These are phyloP conservation scores for Hydnum rufescens DNA, from an alignment of 768 basidiomycete genomes.

Conservation along the genomic window DNA sequence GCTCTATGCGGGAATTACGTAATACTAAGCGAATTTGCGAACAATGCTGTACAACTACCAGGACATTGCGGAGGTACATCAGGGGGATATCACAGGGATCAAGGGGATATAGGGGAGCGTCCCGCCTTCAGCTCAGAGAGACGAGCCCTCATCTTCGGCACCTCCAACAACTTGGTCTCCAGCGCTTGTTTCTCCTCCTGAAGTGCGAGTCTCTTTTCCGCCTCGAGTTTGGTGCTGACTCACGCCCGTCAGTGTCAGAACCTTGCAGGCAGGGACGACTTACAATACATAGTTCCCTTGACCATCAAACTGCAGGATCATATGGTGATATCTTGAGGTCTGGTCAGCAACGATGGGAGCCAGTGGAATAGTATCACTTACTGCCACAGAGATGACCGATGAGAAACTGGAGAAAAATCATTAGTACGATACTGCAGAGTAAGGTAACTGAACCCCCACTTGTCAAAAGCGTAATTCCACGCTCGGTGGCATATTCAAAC, in stretches of 20 bases:
- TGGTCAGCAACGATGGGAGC: conserved; percentile 7
- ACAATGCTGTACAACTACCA: too few relatives aligned
- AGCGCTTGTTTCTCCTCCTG: conserved; percentile 89
- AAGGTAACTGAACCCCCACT: not conserved
- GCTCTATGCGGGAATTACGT: too few relatives aligned
- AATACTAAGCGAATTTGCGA: too few relatives aligned
- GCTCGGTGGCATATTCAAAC: conserved; percentile 77
- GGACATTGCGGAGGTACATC: too few relatives aligned
- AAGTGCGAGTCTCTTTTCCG: conserved; percentile 70
- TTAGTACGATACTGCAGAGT: not conserved
- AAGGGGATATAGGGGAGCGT: conserved; percentile 8
- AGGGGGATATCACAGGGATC: too few relatives aligned
- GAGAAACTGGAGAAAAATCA: conserved; percentile 36
- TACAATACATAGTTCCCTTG: conserved; percentile 92
- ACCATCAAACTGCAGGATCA: conserved; percentile 82
- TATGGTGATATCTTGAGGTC: conserved; percentile 57
- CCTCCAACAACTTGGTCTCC: conserved; percentile 69
- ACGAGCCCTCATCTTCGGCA: conserved; percentile 70
- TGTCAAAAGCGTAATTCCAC: conserved; percentile 83
- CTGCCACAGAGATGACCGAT: conserved; percentile 85
- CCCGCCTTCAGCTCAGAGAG: conserved; percentile 43
- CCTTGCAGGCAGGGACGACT: conserved; percentile 16
- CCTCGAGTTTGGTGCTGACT: conserved; percentile 65
- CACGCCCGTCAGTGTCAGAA: not conserved
- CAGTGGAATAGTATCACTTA: conserved; percentile 15